Conservation (phyloP, 1,284 basidiomycete genomes). For the Vanrija humicola region DNA sequence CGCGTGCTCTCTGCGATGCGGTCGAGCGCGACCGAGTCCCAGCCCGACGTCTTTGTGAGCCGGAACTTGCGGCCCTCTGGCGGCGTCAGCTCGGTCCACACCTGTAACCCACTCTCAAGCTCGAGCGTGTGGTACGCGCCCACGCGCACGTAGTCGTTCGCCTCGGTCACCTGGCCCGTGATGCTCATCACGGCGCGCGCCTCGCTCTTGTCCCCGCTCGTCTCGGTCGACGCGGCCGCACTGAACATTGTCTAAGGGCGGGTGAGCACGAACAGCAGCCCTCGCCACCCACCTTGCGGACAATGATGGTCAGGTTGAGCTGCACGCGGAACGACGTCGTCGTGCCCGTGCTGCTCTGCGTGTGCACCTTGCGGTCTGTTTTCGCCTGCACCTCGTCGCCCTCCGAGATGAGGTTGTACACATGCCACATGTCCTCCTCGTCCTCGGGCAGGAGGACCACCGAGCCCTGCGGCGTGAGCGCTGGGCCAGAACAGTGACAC, state of each 20-base stretch:
- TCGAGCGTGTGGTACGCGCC: conserved; percentile 96
- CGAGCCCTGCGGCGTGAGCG: conserved; percentile 61
- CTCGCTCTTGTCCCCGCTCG: conserved; percentile 47
- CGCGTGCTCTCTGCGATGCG: conserved; percentile 82
- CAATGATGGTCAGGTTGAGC: conserved; percentile 77
- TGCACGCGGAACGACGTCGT: conserved; percentile 85
- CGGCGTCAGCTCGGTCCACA: neutral
- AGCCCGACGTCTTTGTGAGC: conserved; percentile 77
- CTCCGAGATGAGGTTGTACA: conserved; percentile 93
- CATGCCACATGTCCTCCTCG: conserved; percentile 99
- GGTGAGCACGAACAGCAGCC: neutral
- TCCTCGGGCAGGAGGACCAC: conserved; percentile 88
- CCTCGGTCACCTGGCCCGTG: conserved; percentile 79
- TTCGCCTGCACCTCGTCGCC: conserved; percentile 86
- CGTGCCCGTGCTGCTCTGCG: conserved; percentile 84
- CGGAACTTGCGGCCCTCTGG: conserved; percentile 54
- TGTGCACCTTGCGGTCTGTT: conserved; percentile 70
- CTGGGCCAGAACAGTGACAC: conserved; percentile 30
- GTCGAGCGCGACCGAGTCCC: conserved; percentile 84
- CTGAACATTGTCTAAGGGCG: conserved; percentile 60
- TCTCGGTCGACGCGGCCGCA: conserved; percentile 56
- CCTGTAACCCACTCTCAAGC: conserved; percentile 58
- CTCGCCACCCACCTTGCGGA: conserved; percentile 54
- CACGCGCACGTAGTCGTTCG: conserved; percentile 88
- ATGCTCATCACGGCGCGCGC: conserved; percentile 70